Base-by-base conservation (phyloP, 208 protist genomes). In the Trichomonas gallinae region DNA sequence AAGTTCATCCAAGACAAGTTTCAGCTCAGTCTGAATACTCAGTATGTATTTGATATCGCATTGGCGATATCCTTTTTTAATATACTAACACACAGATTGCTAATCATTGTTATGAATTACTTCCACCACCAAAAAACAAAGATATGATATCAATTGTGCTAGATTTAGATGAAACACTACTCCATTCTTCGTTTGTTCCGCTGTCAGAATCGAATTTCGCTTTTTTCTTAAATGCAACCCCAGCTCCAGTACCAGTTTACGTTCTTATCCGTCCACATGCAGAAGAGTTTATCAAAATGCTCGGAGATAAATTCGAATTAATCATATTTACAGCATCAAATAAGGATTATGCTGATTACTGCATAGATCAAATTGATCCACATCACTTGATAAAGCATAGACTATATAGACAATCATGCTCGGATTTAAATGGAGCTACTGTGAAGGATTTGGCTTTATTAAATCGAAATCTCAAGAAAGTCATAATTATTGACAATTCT, bases 141-240 rank as follows among this genome's bases (percentile, higher is more conserved):
- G 45, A 34, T 31, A 96, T 83, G 82, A 63, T 36, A 23, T 51
- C 40, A 3, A 13, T 96, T 36, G 49, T 96, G 23, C 31, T 96
- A 0, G 93, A 96, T 81, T 31, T 96, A 34, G 93, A 96, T 82
- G 93, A 96, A 82, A 96, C 93, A 0, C n/a, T 96, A 10, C n/a
- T 96, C 44, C 93, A 96, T 23, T 42, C 26, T 31, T 96, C 93
- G 8, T 96, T 96, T 82, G 21, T 17, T 51, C 26, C 15, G 38
- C 34, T 82, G 31, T 44, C 11, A 48, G 40, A 44, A 46, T 0
- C 93, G 9, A 36, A 96, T 81, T 96, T 82, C 72, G 9, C 40
- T 38, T 63, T 96, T 51, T 58, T 58, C 11, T 46, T 96, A 17
- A 58, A 72, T 72, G 58, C 31, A 51, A 3, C 3, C 6, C 58